A percentile compares a stretch with the other conserved stretches of the same genome.
Evolutionary conservation across 73 alveolate species (phyloP).

Genomic region (Paramecium caudatum): DNA sequence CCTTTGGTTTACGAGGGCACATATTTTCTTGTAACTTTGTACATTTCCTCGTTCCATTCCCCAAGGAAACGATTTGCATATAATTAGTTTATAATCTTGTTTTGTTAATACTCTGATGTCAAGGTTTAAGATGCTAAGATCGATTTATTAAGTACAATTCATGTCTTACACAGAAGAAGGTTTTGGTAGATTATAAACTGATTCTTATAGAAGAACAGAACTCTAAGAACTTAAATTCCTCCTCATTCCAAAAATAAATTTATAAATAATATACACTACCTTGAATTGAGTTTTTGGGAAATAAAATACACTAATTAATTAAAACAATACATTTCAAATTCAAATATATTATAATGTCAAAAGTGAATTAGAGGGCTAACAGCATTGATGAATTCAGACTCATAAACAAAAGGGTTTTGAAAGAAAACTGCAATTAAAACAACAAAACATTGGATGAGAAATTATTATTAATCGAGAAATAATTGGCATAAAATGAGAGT

Average conservation of each 20-base stretch:
- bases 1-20: background rate
- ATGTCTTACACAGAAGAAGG: constrained; percentile 26
- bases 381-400: constrained; percentile 20
- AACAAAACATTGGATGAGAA: background rate
- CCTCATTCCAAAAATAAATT: background rate
- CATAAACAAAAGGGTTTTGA: background rate
- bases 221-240: background rate
- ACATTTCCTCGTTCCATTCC: constrained; percentile 32
- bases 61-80: constrained; percentile 56
- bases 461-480: constrained; percentile 8
- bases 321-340: background rate
- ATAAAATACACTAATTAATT: background rate
- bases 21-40: constrained; percentile 40
- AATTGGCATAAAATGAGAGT: constrained; percentile 35
- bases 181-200: background rate
- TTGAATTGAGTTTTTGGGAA: background rate
- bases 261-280: background rate
- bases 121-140: background rate
- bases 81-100: background rate
- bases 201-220: background rate
- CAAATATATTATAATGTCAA: background rate
- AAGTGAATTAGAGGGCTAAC: background rate
- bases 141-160: background rate
- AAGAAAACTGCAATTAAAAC: constrained; percentile 10
- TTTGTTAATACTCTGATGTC: background rate